These are phyloP conservation scores for Stagonosporopsis tanaceti DNA, from an alignment of 2,329 filamentous ascomycete species.

Conservation along the genomic window DNA sequence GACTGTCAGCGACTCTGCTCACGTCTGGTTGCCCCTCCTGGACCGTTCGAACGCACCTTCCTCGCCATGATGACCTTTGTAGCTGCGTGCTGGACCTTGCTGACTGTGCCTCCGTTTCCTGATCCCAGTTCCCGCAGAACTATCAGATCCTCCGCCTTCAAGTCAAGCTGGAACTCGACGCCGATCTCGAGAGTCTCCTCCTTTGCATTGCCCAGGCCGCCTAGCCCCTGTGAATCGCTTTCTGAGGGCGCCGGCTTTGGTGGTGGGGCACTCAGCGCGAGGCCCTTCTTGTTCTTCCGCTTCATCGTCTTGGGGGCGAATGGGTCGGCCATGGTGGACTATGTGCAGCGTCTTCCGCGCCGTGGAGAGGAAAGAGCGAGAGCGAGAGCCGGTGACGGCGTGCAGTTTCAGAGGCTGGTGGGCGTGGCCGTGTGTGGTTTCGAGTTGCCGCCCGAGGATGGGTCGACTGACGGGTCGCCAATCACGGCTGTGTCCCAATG, in stretches of 20 bases:
- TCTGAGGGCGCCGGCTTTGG: slow-evolving; percentile 77
- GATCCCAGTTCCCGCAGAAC: slow-evolving; percentile 93
- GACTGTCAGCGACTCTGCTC: slow-evolving; percentile 21
- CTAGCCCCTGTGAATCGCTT: slow-evolving; percentile 70
- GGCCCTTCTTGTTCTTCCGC: slow-evolving; percentile 98
- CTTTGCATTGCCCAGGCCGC: slow-evolving; percentile 65
- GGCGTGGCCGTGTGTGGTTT: slow-evolving; percentile 30
- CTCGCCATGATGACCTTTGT: slow-evolving; percentile 97
- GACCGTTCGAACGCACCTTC: slow-evolving; percentile 70
- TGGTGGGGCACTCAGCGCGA: slow-evolving; percentile 81
- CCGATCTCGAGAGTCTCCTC: slow-evolving; percentile 91
- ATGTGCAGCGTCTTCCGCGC: slow-evolving; percentile 11
- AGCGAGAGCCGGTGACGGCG: slow-evolving; percentile 2
- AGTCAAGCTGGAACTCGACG: slow-evolving; percentile 93
- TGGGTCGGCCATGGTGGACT: slow-evolving; percentile 62
- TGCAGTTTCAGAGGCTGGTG: slow-evolving; percentile 11
- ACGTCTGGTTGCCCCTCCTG: neutral
- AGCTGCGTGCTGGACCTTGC: slow-evolving; percentile 93
- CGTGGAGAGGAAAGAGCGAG: slow-evolving; percentile 4
- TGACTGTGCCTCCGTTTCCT: slow-evolving; percentile 97
- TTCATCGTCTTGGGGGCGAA: slow-evolving; percentile 84
- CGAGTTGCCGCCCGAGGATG: slow-evolving; percentile 48
- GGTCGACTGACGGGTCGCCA: slow-evolving; percentile 46
- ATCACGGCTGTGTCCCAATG: slow-evolving; percentile 45
- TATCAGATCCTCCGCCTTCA: slow-evolving; percentile 90